These are phyloP conservation scores for Neurospora sp. DNA, from an alignment of 495 filamentous ascomycete species.

Conservation along the genomic window DNA sequence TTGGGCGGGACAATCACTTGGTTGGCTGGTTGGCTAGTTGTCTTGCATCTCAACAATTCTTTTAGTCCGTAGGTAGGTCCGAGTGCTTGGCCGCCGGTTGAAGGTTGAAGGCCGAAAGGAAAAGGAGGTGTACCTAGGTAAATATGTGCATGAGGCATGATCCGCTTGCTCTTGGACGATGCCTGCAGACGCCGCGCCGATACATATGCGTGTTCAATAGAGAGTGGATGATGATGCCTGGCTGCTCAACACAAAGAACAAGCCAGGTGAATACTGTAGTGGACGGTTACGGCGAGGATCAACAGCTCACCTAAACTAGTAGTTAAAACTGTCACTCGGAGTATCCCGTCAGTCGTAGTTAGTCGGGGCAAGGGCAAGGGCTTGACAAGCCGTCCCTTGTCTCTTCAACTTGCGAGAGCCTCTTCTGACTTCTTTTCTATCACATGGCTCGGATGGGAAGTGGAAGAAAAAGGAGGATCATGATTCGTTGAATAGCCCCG, in stretches of 20 bases:
- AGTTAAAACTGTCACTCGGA: background rate
- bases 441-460: background rate
- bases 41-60: background rate
- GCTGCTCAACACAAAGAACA: background rate
- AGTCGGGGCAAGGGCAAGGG: background rate
- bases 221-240: background rate
- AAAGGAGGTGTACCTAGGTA: background rate
- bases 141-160: background rate
- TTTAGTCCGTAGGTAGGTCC: background rate
- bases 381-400: background rate
- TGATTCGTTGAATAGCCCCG: background rate
- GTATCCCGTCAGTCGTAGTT: background rate
- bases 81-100: background rate
- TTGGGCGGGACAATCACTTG: background rate
- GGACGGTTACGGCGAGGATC: background rate
- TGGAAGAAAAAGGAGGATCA: background rate
- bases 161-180: background rate
- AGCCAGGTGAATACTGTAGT: background rate
- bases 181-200: background rate
- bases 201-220: background rate
- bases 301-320: background rate
- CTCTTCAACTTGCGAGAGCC: background rate
- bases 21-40: background rate
- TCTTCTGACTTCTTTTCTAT: background rate
- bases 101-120: background rate